Conservation (phyloP, 2,329 filamentous ascomycete genomes). For the Cadophora malorum region DNA sequence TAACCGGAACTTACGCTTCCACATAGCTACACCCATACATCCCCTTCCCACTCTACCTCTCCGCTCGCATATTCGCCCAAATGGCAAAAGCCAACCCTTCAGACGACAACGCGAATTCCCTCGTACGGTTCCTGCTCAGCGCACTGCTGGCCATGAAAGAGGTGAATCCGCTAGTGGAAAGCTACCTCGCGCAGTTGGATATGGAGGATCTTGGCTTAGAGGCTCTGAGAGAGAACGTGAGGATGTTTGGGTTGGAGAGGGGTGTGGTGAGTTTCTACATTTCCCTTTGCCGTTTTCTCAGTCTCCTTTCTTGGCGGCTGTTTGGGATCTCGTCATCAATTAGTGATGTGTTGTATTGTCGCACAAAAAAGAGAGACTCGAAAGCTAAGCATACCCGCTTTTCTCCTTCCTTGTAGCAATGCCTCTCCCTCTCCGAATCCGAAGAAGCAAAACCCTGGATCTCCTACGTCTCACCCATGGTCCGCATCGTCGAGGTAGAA, state of each 20-base stretch:
- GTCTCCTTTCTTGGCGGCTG: too few relatives aligned
- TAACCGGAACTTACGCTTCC: not conserved
- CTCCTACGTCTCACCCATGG: conserved; percentile 9
- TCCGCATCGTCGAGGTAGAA: conserved; percentile 4
- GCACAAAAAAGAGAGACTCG: too few relatives aligned
- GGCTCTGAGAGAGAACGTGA: conserved; percentile 18
- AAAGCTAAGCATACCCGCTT: too few relatives aligned
- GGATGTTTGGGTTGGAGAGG: not conserved
- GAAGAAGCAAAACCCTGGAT: conserved; percentile 9
- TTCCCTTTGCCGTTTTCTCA: too few relatives aligned
- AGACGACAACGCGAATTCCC: conserved; percentile 12
- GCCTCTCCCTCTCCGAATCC: not conserved
- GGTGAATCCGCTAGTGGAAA: conserved; percentile 14
- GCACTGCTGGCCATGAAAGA: conserved; percentile 23
- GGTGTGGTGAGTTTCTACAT: conserved; percentile 7
- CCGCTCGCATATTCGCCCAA: conserved; percentile 21
- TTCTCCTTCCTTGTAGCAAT: not conserved
- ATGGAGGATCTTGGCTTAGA: conserved; percentile 17
- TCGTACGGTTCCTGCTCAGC: conserved; percentile 16
- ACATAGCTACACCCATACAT: conserved; percentile 23
- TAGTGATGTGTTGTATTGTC: too few relatives aligned
- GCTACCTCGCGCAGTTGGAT: conserved; percentile 23
- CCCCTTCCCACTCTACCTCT: conserved; percentile 22
- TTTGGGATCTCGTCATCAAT: too few relatives aligned
- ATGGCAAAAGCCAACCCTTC: conserved; percentile 9